Evolutionary conservation across 2,329 filamentous ascomycete genomes (phyloP).

Genomic region (Xylaria sp.): DNA sequence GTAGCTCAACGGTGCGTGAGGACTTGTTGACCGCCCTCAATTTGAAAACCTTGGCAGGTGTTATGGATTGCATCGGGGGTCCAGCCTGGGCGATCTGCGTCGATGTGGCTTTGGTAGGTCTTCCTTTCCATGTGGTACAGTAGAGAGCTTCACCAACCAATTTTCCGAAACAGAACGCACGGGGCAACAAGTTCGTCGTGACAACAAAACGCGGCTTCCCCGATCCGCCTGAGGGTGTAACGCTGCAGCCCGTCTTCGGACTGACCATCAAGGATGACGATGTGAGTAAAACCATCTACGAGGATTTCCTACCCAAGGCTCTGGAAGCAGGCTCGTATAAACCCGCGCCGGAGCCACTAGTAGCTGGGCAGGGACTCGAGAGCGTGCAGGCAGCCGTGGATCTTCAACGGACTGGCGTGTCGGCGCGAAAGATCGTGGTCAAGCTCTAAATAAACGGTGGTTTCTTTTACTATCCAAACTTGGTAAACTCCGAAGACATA

Average conservation of each 20-base stretch:
- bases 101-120: slow-evolving; percentile 40
- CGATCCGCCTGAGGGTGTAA: slow-evolving; percentile 46
- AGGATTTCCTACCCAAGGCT: slow-evolving; percentile 54
- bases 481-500: background rate
- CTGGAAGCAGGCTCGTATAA: slow-evolving; percentile 52
- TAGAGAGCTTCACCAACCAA: background rate
- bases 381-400: slow-evolving; percentile 56
- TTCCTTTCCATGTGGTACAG: background rate
- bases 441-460: slow-evolving; percentile 23
- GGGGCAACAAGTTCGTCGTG: slow-evolving; percentile 43
- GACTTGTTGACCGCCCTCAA: slow-evolving; percentile 11
- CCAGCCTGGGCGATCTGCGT: slow-evolving; percentile 42
- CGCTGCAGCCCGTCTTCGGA: slow-evolving; percentile 38
- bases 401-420: slow-evolving; percentile 53
- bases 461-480: background rate
- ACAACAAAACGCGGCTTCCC: slow-evolving; percentile 46
- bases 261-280: slow-evolving; percentile 47
- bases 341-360: slow-evolving; percentile 53
- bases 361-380: slow-evolving; percentile 57
- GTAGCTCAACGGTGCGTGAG: slow-evolving; percentile 4
- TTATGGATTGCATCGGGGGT: slow-evolving; percentile 41
- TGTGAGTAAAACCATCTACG: slow-evolving; percentile 51
- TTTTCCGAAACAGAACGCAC: slow-evolving; percentile 18
- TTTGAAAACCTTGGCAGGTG: slow-evolving; percentile 21
- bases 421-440: slow-evolving; percentile 57